Conservation (phyloP, 1,284 basidiomycete species). For the Cutaneotrichosporon sp. region DNA sequence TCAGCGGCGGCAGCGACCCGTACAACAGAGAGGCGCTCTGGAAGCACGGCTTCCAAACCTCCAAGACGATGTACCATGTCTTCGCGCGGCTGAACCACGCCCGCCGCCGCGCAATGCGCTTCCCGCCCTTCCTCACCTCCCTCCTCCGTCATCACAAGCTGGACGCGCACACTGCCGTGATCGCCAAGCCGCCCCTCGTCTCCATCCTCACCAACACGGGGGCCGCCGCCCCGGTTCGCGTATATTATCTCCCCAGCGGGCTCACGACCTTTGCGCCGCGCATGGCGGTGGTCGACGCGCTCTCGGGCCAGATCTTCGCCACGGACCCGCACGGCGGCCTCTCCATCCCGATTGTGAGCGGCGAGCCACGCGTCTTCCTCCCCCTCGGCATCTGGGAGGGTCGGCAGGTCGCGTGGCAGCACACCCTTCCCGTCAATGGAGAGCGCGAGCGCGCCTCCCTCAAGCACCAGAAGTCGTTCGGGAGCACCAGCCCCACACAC, state of each 20-base stretch:
- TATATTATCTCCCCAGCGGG: conserved; percentile 32
- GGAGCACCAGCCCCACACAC: conserved; percentile 5
- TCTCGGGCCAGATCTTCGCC: conserved; percentile 60
- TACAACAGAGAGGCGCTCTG: conserved; percentile 54
- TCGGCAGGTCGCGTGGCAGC: conserved; percentile 20
- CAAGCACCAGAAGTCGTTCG: neutral
- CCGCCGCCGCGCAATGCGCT: conserved; percentile 62
- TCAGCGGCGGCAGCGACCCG: conserved; percentile 56
- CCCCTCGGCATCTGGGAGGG: conserved; percentile 33
- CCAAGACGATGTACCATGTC: conserved; percentile 58
- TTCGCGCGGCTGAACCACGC: conserved; percentile 64
- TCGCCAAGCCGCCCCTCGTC: conserved; percentile 68
- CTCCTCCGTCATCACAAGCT: conserved; percentile 57
- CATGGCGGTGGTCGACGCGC: conserved; percentile 63
- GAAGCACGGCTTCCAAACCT: conserved; percentile 55
- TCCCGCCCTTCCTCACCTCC: conserved; percentile 60
- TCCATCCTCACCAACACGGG: conserved; percentile 68
- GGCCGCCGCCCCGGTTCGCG: conserved; percentile 47
- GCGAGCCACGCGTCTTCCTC: conserved; percentile 47
- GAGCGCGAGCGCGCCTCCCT: neutral
- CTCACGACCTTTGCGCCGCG: conserved; percentile 56
- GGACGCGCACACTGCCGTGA: conserved; percentile 57
- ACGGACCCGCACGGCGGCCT: conserved; percentile 58
- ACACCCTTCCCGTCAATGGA: neutral
- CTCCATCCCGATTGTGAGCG: conserved; percentile 37